Conservation (phyloP, 495 filamentous ascomycete genomes). For the Acidiella bohemica region DNA sequence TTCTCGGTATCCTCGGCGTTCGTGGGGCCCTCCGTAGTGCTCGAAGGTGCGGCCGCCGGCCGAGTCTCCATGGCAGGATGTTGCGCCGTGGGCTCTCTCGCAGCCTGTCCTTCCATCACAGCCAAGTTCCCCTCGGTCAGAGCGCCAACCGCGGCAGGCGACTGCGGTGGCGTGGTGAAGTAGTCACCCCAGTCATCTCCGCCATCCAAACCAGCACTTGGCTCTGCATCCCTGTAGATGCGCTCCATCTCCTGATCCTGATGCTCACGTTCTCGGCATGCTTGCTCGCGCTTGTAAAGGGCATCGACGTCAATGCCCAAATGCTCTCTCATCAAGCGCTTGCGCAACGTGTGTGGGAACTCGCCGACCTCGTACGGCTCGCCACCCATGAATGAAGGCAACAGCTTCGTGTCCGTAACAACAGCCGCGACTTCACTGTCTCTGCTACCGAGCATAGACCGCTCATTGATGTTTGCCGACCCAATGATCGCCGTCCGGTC, state of each 20-base stretch:
- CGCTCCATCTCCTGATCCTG: slow-evolving; percentile 17
- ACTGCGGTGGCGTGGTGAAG: slow-evolving; percentile 21
- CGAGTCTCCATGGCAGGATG: too few species aligned
- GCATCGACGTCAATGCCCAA: slow-evolving; percentile 88
- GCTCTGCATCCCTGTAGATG: slow-evolving; percentile 11
- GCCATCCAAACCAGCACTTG: slow-evolving; percentile 24
- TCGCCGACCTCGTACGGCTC: slow-evolving; percentile 76
- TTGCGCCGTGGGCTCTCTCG: too few species aligned
- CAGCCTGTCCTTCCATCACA: too few species aligned
- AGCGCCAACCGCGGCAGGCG: too few species aligned
- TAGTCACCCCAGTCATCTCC: slow-evolving; percentile 30
- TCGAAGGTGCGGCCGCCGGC: too few species aligned
- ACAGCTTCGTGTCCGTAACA: slow-evolving; percentile 84
- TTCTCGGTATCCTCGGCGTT: too few species aligned
- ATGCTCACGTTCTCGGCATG: slow-evolving; percentile 36
- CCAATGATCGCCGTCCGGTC: slow-evolving; percentile 88
- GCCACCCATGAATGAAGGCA: slow-evolving; percentile 83
- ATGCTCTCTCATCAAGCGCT: slow-evolving; percentile 94
- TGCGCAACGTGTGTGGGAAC: slow-evolving; percentile 88
- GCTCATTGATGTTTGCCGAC: slow-evolving; percentile 97
- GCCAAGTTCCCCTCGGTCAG: too few species aligned
- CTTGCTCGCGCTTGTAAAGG: slow-evolving; percentile 37
- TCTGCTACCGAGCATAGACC: slow-evolving; percentile 84
- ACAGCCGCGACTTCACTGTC: slow-evolving; percentile 89
- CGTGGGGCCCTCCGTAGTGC: too few species aligned